Conservation (phyloP, 306 rosid species). For the Vicia villosa region DNA sequence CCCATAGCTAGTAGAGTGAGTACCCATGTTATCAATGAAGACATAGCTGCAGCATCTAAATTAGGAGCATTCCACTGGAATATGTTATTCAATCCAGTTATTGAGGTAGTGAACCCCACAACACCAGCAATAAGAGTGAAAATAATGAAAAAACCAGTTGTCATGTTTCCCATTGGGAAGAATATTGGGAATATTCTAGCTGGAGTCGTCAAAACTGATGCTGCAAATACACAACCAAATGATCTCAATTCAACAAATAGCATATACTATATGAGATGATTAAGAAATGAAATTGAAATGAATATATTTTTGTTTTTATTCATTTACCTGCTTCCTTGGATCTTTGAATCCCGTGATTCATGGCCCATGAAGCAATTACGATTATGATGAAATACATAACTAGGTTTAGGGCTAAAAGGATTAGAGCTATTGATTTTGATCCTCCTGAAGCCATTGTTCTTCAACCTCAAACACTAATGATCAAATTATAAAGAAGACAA, state of each 20-base stretch:
- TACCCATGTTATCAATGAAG: constrained; percentile 67
- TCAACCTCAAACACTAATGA: constrained; percentile 30
- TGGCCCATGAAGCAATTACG: constrained; percentile 82
- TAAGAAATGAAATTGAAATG: background rate
- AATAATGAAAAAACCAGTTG: constrained; percentile 74
- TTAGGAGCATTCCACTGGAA: constrained; percentile 51
- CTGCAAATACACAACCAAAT: constrained; percentile 47
- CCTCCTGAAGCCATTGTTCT: constrained; percentile 66
- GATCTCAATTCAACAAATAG: background rate
- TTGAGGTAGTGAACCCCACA: constrained; percentile 74
- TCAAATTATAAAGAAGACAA: background rate
- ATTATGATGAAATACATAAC: constrained; percentile 61
- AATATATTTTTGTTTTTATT: too few species aligned
- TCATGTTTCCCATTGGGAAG: constrained; percentile 83
- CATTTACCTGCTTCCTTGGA: constrained; percentile 66
- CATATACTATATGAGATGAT: background rate
- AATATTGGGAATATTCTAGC: constrained; percentile 78
- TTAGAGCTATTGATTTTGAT: constrained; percentile 57
- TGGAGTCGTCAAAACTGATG: constrained; percentile 59
- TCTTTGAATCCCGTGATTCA: constrained; percentile 74
- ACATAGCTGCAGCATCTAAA: constrained; percentile 65
- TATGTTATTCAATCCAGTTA: constrained; percentile 66
- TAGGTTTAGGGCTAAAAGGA: constrained; percentile 68
- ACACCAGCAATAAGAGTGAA: constrained; percentile 87
- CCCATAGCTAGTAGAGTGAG: constrained; percentile 92